Conservation (phyloP, 768 basidiomycete species). For the Multifurca ochricompacta region DNA sequence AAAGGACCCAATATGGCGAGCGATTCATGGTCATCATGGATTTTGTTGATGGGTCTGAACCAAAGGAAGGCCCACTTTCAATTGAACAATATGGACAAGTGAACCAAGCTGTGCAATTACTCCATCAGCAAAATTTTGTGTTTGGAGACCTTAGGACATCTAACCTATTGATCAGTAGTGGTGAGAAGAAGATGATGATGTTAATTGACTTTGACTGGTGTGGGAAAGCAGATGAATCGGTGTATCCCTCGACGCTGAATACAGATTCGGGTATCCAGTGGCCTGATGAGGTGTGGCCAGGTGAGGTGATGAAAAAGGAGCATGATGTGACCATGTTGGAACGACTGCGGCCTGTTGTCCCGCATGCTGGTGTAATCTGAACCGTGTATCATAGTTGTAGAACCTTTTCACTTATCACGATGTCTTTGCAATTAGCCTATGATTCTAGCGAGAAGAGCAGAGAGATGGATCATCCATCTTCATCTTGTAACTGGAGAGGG, state of each 20-base stretch:
- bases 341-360: too few relatives aligned
- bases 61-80: neutral
- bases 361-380: too few relatives aligned
- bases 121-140: constrained; percentile 23
- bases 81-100: constrained; percentile 2
- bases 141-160: constrained; percentile 28
- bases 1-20: neutral
- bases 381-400: too few relatives aligned
- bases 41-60: neutral
- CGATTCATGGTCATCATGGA: constrained; percentile 20
- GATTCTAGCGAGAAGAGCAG: too few relatives aligned
- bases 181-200: constrained; percentile 16
- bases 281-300: too few relatives aligned
- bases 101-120: constrained; percentile 4
- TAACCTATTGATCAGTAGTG: constrained; percentile 25
- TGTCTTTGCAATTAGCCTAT: too few relatives aligned
- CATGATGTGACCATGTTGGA: too few relatives aligned
- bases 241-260: constrained; percentile 20
- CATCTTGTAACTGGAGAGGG: too few relatives aligned
- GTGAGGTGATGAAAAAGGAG: too few relatives aligned
- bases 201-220: constrained; percentile 26
- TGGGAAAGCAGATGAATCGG: constrained; percentile 16
- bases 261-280: too few relatives aligned
- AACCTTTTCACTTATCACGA: too few relatives aligned
- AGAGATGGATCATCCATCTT: too few relatives aligned